Conservation (phyloP, 345 rosid genomes). For the Boechera retrofracta region DNA sequence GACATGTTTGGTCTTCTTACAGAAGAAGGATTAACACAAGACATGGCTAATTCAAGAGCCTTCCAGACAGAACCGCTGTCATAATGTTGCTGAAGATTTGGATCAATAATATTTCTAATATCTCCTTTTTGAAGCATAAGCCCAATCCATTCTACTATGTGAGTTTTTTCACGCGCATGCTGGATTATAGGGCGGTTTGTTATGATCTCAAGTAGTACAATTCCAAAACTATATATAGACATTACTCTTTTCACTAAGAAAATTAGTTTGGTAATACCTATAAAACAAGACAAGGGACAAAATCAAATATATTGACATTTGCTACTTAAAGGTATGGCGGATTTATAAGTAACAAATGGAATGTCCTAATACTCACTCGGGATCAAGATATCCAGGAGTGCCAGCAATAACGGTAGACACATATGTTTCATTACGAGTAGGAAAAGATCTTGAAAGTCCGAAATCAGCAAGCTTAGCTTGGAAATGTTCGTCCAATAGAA, state of each 20-base stretch:
- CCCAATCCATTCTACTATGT: conserved; percentile 23
- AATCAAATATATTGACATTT: background rate
- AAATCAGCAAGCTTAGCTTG: conserved; percentile 52
- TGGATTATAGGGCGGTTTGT: conserved; percentile 36
- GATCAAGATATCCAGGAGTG: conserved; percentile 51
- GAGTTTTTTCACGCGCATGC: conserved; percentile 1
- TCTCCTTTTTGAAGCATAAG: conserved; percentile 20
- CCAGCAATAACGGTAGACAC: conserved; percentile 21
- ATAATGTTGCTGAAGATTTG: background rate
- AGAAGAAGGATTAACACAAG: conserved; percentile 5
- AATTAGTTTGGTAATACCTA: conserved; percentile 40
- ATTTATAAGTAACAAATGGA: no score
- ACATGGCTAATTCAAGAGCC: conserved; percentile 27
- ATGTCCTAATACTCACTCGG: conserved; percentile 40
- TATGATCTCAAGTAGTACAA: conserved; percentile 47
- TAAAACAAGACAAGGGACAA: background rate
- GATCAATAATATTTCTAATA: conserved; percentile 14
- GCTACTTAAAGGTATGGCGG: background rate
- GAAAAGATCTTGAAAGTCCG: conserved; percentile 45
- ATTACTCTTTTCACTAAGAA: conserved; percentile 49
- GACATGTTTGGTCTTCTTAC: conserved; percentile 39
- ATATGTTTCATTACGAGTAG: conserved; percentile 28
- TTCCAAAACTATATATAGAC: conserved; percentile 51
- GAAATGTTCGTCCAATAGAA: conserved; percentile 44
- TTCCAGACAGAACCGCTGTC: conserved; percentile 23